Base-by-base conservation (phyloP, 495 filamentous ascomycete genomes). In the Talaromyces adpressus region DNA sequence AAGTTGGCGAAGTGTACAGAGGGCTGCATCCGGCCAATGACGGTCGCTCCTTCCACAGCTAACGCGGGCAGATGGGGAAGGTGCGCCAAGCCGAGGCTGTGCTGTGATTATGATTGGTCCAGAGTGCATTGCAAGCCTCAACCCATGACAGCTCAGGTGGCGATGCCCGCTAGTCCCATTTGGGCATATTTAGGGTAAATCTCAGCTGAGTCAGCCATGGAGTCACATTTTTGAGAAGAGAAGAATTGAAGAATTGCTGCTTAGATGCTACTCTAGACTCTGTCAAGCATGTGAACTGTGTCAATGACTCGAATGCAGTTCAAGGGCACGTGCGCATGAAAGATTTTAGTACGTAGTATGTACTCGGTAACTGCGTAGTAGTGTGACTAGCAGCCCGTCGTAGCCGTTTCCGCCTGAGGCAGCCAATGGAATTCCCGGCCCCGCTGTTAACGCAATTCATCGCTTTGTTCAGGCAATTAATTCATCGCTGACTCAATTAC, bases 81-180 rank as follows among this genome's bases (percentile, higher is more conserved):
- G n/a, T 6, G 53, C 11, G 53, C 53, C 56, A 29, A 56, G 52
- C 16, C 9, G 56, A 58, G 56, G 56, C 56, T 58, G 56, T 32
- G 54, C 20, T 1, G 12, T 8, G 2, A 3, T 20, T 57, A 0
- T 57, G 54, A 58, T 58, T 58, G 56, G 56, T 18, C n/a, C 11
- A 41, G 14, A 36, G 29, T 20, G 6, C 18, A 18, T 16, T 29
- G 8, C 52, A 56, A 27, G 52, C 52, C 52, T 27, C 52, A 56
- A 22, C 20, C 52, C 52, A 27, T 56, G 22, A 56, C 29, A 58
- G 27, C 56, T 18, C 30, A 36, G 30, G 56, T 58, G 56, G 56
- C 56, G 29, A 58, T 32, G 14, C 16, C 6, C 12, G 29, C 56
- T 58, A 58, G 56, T 58, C 56, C 30, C 9, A 52, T 41, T 41